Evolutionary conservation across 2,329 filamentous ascomycete genomes (phyloP).

Genomic region (Kalaharituber pfeilii): DNA sequence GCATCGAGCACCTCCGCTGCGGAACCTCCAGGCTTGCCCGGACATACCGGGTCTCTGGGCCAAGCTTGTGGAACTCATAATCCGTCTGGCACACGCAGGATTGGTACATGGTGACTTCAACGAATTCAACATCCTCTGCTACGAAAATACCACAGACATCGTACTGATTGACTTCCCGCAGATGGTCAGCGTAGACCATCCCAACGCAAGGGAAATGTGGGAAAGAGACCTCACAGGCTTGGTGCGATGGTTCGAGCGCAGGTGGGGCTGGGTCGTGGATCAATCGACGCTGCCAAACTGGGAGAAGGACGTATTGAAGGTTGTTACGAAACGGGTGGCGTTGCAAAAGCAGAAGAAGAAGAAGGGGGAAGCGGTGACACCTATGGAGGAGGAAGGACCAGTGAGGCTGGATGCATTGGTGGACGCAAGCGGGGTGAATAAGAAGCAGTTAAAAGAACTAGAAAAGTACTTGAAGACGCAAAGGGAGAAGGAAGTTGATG

Average conservation of each 20-base stretch:
- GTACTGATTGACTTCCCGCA: constrained; percentile 96
- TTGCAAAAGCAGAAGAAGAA: constrained; percentile 81
- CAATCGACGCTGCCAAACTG: constrained; percentile 64
- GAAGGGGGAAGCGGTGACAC: constrained; percentile 37
- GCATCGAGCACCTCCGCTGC: constrained; percentile 77
- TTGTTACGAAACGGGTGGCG: constrained; percentile 76
- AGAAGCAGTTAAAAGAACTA: constrained; percentile 89
- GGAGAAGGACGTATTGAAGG: constrained; percentile 60
- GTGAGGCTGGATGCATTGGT: constrained; percentile 70
- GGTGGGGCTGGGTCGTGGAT: constrained; percentile 73
- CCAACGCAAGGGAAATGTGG: constrained; percentile 93
- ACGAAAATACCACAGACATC: constrained; percentile 49
- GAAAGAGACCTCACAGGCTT: constrained; percentile 90
- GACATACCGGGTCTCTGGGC: constrained; percentile 74
- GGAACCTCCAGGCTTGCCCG: constrained; percentile 70
- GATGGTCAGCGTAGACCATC: constrained; percentile 89
- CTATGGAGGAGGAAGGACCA: constrained; percentile 30
- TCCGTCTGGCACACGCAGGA: constrained; percentile 67
- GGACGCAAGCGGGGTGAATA: constrained; percentile 85
- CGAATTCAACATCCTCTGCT: constrained; percentile 94
- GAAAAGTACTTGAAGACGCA: constrained; percentile 69
- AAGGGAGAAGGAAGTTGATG: constrained; percentile 28
- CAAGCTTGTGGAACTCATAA: constrained; percentile 74
- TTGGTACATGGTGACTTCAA: constrained; percentile 98
- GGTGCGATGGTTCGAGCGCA: constrained; percentile 78